phyloP scores from a whole-genome alignment of 2,329 filamentous ascomycete species.

The Hyphodiscus sp. region DNA sequence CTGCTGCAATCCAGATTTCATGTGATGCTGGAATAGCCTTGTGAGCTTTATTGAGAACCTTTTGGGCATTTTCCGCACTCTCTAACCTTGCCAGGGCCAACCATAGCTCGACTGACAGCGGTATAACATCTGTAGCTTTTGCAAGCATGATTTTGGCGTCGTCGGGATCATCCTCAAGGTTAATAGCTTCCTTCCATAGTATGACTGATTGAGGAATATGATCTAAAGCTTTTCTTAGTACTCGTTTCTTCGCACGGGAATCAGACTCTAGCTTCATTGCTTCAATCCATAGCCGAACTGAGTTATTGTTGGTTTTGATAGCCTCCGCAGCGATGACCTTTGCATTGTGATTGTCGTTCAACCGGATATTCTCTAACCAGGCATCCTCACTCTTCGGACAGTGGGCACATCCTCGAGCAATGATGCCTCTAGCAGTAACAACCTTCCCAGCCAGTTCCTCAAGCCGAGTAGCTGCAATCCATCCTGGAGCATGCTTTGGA shows the following conservation, averaged over 20 bases:
- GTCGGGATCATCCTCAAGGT: conserved; percentile 82
- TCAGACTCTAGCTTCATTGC: conserved; percentile 90
- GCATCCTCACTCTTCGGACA: conserved; percentile 93
- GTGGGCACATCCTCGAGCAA: conserved; percentile 79
- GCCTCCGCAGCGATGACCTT: conserved; percentile 93
- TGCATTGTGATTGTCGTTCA: conserved; percentile 88
- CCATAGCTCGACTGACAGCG: conserved; percentile 90
- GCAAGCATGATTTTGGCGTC: conserved; percentile 85
- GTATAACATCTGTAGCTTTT: conserved; percentile 93
- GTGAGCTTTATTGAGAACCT: conserved; percentile 89
- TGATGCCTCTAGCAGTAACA: conserved; percentile 80
- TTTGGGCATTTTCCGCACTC: conserved; percentile 83
- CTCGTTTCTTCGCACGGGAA: conserved; percentile 79
- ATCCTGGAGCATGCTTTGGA: conserved; percentile 86
- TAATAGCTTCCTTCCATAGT: conserved; percentile 97
- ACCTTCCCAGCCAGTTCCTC: conserved; percentile 92
- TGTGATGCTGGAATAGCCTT: conserved; percentile 89
- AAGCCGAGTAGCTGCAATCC: conserved; percentile 88
- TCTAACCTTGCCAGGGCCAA: conserved; percentile 86
- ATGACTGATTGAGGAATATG: conserved; percentile 90
- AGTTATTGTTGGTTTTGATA: conserved; percentile 84
- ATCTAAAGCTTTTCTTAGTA: conserved; percentile 84
- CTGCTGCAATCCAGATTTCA: conserved; percentile 95
- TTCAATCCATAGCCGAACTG: conserved; percentile 87
- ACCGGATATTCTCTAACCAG: conserved; percentile 91